Percentiles rank a stretch among this genome's conserved stretches.
These are phyloP conservation scores for Cercospora sp. DNA, from an alignment of 2,329 filamentous ascomycete genomes.

Conservation along the genomic window DNA sequence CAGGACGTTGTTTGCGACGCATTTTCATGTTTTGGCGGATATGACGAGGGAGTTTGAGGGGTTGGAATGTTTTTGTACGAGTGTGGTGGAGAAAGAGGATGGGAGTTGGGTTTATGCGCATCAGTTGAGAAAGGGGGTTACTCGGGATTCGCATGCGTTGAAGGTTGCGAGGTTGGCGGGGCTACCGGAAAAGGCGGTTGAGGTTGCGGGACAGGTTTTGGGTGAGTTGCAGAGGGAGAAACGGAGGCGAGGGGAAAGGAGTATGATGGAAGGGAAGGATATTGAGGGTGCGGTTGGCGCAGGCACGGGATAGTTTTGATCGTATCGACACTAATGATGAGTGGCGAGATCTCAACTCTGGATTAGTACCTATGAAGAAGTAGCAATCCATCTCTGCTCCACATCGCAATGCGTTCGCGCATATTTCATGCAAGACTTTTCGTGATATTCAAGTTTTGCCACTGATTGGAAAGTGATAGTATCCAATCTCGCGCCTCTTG, in stretches of 20 bases:
- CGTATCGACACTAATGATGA: neutral
- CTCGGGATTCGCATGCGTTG: slow-evolving; percentile 82
- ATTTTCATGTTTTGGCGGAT: slow-evolving; percentile 85
- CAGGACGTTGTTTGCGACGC: slow-evolving; percentile 86
- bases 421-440: neutral
- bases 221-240: slow-evolving; percentile 16
- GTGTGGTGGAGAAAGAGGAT: slow-evolving; percentile 70
- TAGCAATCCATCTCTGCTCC: neutral
- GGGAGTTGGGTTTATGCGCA: slow-evolving; percentile 82
- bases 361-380: neutral
- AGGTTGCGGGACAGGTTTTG: slow-evolving; percentile 64
- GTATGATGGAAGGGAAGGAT: too few relatives aligned
- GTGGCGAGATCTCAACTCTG: neutral
- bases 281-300: neutral
- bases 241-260: neutral
- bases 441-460: neutral
- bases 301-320: neutral
- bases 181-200: slow-evolving; percentile 70
- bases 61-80: slow-evolving; percentile 81
- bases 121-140: slow-evolving; percentile 76
- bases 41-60: slow-evolving; percentile 62
- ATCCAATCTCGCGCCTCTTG: neutral
- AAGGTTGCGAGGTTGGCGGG: slow-evolving; percentile 89
- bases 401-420: neutral
- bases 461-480: neutral